phyloP scores from a whole-genome alignment of 129 eudicot species.

The Artemisia tridentata region DNA sequence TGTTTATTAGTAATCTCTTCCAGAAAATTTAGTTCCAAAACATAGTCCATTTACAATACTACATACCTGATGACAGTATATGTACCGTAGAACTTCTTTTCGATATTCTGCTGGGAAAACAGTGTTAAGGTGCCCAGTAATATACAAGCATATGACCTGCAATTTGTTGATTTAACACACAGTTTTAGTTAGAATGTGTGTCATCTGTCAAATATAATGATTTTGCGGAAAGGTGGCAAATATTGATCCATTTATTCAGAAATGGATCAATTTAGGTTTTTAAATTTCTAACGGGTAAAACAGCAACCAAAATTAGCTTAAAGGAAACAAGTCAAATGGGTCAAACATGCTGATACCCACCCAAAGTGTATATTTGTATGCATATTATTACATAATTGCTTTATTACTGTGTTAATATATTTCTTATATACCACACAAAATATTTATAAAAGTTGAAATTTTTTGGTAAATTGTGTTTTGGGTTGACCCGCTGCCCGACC shows the following conservation, averaged over 20 bases:
- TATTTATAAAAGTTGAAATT: no score
- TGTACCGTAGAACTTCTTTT: conserved; percentile 71
- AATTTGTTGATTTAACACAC: not conserved
- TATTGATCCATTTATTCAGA: not conserved
- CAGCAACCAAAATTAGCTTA: not conserved
- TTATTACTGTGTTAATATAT: no score
- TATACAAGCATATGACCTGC: conserved; percentile 73
- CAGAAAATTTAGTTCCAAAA: not conserved
- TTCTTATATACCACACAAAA: not conserved
- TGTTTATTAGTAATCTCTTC: not conserved
- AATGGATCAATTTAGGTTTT: not conserved
- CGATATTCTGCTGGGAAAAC: conserved; percentile 59
- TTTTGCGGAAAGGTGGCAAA: conserved; percentile 3
- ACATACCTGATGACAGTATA: conserved; percentile 77
- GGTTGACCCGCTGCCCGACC: not conserved
- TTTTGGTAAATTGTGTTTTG: not conserved
- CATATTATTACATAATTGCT: no score
- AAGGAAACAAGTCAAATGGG: not conserved
- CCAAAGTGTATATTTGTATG: no score
- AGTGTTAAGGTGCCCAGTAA: conserved; percentile 70
- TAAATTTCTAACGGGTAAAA: not conserved
- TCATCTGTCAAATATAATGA: not conserved
- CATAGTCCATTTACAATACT: not conserved
- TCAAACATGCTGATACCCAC: no score
- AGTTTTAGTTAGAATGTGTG: not conserved